Evolutionary conservation across 208 protist species (phyloP).

Genomic region (Strigomonas culicis): DNA sequence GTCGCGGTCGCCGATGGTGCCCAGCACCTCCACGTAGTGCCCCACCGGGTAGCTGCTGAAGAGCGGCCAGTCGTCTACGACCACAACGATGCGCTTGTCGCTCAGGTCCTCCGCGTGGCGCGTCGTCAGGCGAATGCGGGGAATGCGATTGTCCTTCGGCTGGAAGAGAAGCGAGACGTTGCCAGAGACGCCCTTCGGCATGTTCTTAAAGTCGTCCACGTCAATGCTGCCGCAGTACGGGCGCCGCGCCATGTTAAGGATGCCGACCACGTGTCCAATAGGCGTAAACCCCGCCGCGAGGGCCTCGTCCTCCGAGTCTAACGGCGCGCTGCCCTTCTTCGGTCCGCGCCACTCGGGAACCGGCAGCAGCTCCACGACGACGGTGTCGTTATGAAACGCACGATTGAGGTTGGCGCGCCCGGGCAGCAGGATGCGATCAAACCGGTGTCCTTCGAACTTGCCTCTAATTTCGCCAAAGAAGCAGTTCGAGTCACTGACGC

Average conservation of each 20-base stretch:
- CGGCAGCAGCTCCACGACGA: conserved; percentile 69
- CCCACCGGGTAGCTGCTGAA: conserved; percentile 90
- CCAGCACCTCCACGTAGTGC: conserved; percentile 92
- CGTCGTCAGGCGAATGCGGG: conserved; percentile 85
- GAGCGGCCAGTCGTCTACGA: conserved; percentile 93
- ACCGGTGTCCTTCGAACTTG: conserved; percentile 74
- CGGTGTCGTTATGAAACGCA: conserved; percentile 81
- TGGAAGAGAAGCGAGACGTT: conserved; percentile 82
- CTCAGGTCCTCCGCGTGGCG: conserved; percentile 69
- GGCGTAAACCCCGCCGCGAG: conserved; percentile 51
- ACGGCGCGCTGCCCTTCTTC: conserved; percentile 12
- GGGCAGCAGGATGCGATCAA: conserved; percentile 71
- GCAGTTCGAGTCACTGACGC: conserved; percentile 75
- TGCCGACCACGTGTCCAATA: conserved; percentile 69
- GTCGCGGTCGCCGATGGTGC: conserved; percentile 92
- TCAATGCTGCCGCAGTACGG: conserved; percentile 88
- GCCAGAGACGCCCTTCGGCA: conserved; percentile 31
- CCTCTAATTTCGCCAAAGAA: conserved; percentile 88
- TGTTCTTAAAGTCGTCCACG: conserved; percentile 56
- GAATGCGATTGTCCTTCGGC: conserved; percentile 86
- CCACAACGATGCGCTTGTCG: conserved; percentile 92
- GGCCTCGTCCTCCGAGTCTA: conserved; percentile 48
- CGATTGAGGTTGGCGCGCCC: conserved; percentile 84
- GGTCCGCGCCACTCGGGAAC: conserved; percentile 40
- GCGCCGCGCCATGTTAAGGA: conserved; percentile 55